Evolutionary conservation across 1,139 yeast genomes (phyloP), one percentile per base, ranked within the genome.

Genomic region (Protomyces gravidus): DNA sequence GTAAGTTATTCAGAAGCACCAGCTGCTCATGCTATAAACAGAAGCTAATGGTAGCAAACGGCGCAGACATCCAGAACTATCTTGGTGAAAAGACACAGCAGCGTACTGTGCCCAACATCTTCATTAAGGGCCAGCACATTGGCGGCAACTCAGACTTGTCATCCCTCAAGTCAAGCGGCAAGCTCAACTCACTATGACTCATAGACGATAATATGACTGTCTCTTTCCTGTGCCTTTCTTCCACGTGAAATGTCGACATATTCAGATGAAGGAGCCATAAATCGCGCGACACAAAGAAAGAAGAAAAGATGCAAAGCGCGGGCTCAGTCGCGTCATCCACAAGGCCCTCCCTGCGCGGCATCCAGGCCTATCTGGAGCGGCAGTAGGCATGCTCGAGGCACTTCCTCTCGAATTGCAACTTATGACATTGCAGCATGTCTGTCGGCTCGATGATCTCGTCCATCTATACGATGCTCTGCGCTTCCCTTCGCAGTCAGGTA

Each of bases 101-200:
- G 78, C 80, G 83, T 67, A 89, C 97, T 48, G 97, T 92, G 62
- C 98, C 98, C 65, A 90, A 86, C 73, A 81, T 92, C 67, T 92
- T 85, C 76, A 89, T 92, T 72, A 83, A 80, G 58, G 96, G 96
- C 63, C 80, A 89, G 75, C 97, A 89, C 76, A 83, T 92, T 70
- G 98, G 98, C 63, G 98, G 98, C 63, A 86, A 87, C 78, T 83
- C 89, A 55, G 92, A 85, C 67, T 76, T 87, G 64, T 92, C 87
- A 73, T 76, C 78, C 50, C 77, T 83, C 72, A 76, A 77, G 65
- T 68, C 70, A 33, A 64, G 67, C 51, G 80, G 80, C 62, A 65
- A 75, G 65, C 69, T 78, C 62, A 71, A 76, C 56, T 66, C 63
- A 17, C 63, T 77, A 59, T 36, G 42, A 36, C 23, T 19, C 42